phyloP scores from a whole-genome alignment of 2,329 filamentous ascomycete species.

The Atkinsonella texensis region DNA sequence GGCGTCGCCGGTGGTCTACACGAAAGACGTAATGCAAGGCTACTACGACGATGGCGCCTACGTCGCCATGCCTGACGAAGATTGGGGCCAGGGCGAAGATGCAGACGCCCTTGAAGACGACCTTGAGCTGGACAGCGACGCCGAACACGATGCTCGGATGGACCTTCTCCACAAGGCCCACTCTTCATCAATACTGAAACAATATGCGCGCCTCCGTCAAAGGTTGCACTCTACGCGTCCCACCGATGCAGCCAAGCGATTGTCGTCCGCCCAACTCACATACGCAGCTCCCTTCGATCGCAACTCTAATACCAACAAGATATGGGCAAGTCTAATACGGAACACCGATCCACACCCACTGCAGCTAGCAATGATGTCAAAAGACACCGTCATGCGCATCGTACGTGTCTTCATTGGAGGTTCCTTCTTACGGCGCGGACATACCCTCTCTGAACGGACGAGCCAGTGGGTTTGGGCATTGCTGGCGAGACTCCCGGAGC shows the following conservation, averaged over 20 bases:
- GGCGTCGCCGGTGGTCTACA: conserved; percentile 27
- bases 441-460: conserved; percentile 49
- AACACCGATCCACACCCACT: conserved; percentile 43
- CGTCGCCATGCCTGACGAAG: conserved; percentile 42
- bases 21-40: conserved; percentile 43
- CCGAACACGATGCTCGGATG: conserved; percentile 15
- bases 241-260: conserved; percentile 33
- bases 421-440: conserved; percentile 49
- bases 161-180: conserved; percentile 50
- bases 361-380: conserved; percentile 53
- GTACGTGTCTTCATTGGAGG: conserved; percentile 54
- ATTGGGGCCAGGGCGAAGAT: conserved; percentile 17
- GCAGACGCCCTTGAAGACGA: background rate
- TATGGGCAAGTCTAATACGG: conserved; percentile 41
- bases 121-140: conserved; percentile 10
- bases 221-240: conserved; percentile 47
- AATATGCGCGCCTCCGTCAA: conserved; percentile 53
- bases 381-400: conserved; percentile 52
- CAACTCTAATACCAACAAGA: conserved; percentile 33
- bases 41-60: conserved; percentile 74
- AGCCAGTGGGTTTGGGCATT: conserved; percentile 81
- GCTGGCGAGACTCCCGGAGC: conserved; percentile 60
- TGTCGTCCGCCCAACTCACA: conserved; percentile 41
- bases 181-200: conserved; percentile 50
- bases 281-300: conserved; percentile 43